Conservation (phyloP, 108 stramenopile species). For the Schizochytrium sp. region DNA sequence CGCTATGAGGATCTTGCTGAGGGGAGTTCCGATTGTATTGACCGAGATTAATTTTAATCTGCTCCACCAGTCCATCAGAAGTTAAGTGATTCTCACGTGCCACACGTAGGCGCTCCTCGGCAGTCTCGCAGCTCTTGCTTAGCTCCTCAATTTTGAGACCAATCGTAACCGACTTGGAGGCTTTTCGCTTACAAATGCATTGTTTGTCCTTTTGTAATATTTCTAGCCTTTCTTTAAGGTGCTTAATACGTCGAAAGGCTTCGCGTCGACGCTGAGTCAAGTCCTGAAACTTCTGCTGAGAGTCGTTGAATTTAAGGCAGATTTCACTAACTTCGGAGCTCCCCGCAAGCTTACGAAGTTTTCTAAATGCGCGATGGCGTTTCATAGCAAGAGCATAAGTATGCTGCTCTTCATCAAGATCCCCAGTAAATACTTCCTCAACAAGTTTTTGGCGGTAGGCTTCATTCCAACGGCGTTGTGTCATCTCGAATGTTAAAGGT, state of each 20-base stretch:
- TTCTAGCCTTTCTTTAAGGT: not conserved
- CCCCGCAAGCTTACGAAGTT: constrained; percentile 21
- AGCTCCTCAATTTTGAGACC: not conserved
- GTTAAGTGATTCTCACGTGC: constrained; percentile 10
- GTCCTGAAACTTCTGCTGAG: not conserved
- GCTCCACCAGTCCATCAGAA: constrained; percentile 13
- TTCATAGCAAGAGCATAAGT: not conserved
- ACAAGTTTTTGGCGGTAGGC: constrained; percentile 28
- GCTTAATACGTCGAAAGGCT: constrained; percentile 18
- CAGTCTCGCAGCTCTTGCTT: not conserved
- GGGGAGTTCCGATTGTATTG: not conserved
- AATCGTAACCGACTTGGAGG: constrained; percentile 9
- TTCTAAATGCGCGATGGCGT: not conserved
- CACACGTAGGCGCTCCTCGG: constrained; percentile 36
- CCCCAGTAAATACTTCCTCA: constrained; percentile 32
- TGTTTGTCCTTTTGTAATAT: constrained; percentile 6
- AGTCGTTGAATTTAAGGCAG: constrained; percentile 23
- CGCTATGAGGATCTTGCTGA: not conserved
- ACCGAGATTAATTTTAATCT: not conserved
- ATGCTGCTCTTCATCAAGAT: constrained; percentile 7
- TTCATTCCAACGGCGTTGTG: constrained; percentile 39
- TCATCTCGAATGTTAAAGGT: not conserved
- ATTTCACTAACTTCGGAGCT: not conserved
- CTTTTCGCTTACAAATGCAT: not conserved
- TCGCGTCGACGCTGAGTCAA: not conserved